Evolutionary conservation across 148 eudicot genomes (phyloP), one percentile per base, ranked within the genome.

Genomic region (Bassia scoparia): DNA sequence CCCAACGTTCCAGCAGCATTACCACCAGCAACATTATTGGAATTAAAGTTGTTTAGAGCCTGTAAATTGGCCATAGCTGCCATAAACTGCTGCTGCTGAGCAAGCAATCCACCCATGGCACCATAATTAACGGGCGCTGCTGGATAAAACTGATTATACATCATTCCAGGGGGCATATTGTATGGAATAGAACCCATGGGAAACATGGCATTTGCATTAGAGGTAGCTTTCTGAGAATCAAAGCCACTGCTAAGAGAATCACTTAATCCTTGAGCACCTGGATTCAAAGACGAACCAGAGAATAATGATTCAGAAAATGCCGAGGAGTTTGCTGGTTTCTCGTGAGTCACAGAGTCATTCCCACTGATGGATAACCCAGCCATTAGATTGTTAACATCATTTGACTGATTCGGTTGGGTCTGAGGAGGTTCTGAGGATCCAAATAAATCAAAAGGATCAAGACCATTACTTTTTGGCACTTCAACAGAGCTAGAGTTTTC

Each of bases 61-160:
- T 94, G 97, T 34, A 86, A 83, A 81, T 91, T 94, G 71, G 89
- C 84, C 97, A 94, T 86, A 54, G 98, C 84, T 71, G 98, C 89
- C 77, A 91, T 80, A 38, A 91, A 77, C 77, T 91, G 97, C 79
- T 87, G 97, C 68, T 86, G 97, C 68, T 86, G 97, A 80, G 91
- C 79, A 61, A 94, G 81, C 43, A 93, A 61, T 70, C 70, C 85
- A 20, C 89, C 83, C 94, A 89, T 88, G 66, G 88, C 84, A 76
- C 78, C 87, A 67, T 88, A 89, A 82, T 86, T 86, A 66, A 88
- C 70, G 41, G 84, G 83, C 56, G 84, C 91, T 55, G 92, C 81
- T 80, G 89, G 78, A 83, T 86, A 83, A 37, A 84, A 83, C 41
- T 92, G 91, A 76, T 91, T 91, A 49, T 83, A 84, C 85, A 83